Base-by-base conservation (phyloP, 768 basidiomycete genomes). In the Rhizopogon rudus region DNA sequence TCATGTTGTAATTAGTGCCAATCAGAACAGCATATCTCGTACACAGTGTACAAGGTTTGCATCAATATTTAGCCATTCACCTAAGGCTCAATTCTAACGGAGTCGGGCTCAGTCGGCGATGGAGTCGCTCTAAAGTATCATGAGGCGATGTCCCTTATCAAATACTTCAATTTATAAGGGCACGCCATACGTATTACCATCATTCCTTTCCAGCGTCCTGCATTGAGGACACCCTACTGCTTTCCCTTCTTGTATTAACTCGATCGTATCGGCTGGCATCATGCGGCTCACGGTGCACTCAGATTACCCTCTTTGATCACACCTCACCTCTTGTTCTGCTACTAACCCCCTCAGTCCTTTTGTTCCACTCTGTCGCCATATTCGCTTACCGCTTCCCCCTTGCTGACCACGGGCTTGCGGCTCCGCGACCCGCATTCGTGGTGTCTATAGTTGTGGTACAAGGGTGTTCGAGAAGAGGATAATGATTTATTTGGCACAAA, bases 291-390 rank as follows among this genome's bases (percentile, higher is more conserved):
- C 33, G 8, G 22, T 17, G 3, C 20, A 28, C 43, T 25, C 31
- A 7, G 7, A 9, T 46, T 46, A 53, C 55, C 53, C 55, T 44
- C 40, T 60, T 56, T 31, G 57, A 60, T 53, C 45, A 57, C 52
- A 51, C 33, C 45, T 45, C 14, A 33, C 48, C 17, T 56, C 60
- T 28, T n/a, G 59, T 52, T 60, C 59, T n/a, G 59, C 44, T 52
- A 59, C 57, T 58, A 57, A 51, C 50, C 12, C 50, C 9, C 52
- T 45, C 31, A 44, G 52, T 40, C 51, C 66, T 67, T 64, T 61
- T 67, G 56, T 68, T 70, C 65, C 62, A 60, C 45, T 56, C 61
- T 56, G 55, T 65, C 41, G 56, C 66, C 48, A 20, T 67, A 29
- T 39, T 12, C 14, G 67, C 39, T 66, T 29, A 65, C 59, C 40